Evolutionary conservation across 2,329 filamentous ascomycete species (phyloP), one percentile per base, ranked within the genome.

Genomic region (Calonectria pteridis): DNA sequence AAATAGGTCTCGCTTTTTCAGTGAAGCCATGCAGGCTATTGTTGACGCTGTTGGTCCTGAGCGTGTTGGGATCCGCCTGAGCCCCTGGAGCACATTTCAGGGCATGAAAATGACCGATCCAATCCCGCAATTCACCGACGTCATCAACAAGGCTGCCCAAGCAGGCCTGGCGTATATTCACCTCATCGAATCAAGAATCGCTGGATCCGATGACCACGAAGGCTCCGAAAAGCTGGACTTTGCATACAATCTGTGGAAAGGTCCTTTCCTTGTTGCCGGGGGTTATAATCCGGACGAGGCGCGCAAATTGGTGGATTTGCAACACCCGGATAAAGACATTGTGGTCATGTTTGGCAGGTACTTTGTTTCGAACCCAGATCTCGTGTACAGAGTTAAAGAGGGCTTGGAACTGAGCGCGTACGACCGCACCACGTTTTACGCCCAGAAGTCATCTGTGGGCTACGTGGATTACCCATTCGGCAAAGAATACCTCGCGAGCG

Each of bases 21-120:
- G 86, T n/a, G 89, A 91, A 46, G 84, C 91, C 10, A 79, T 88
- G 2, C 79, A 85, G 31, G 83, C 84, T 2, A 77, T 87, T 0
- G 81, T 82, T 0, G 77, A 81, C 0, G 85, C 84, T 0, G 79
- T 89, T 4, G 92, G 91, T 0, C 80, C 87, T 0, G 87, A 92
- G 1, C 85, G 85, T 16, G 86, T 88, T 2, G 90, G 87, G 1
- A 88, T 93, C 35, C 88, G 92, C 2, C 82, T 94, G 5, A 90
- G 87, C 3, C 93, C 92, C 0, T 93, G 88, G 84, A 89, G 87
- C 64, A 83, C 83, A 0, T 94, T 91, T 83, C 91, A 94, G 73
- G 88, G 88, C 37, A 92, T 94, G 92, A 84, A 84, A 4, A 93
- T 93, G 90, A 76, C 82, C 0, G 87, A 94, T 55, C 92, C 92